Evolutionary conservation across 2,329 filamentous ascomycete species (phyloP).

Genomic region (Penicillium sp.): DNA sequence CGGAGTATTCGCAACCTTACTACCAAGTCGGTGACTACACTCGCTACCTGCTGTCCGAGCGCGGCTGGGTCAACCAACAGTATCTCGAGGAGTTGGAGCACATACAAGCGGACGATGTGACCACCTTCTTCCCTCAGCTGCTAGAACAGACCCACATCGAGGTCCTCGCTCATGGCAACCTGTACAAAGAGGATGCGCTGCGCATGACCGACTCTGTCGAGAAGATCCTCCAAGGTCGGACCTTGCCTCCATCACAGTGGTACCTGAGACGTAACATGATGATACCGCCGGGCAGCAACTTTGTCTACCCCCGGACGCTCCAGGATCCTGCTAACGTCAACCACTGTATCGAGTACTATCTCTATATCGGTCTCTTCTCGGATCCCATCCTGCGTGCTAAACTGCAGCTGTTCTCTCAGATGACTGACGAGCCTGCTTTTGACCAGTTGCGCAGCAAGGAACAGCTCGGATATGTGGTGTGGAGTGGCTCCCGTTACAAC

Average conservation of each 20-base stretch:
- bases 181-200: slow-evolving; percentile 89
- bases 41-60: slow-evolving; percentile 71
- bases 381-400: slow-evolving; percentile 69
- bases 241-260: slow-evolving; percentile 73
- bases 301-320: slow-evolving; percentile 71
- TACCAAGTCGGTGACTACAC: slow-evolving; percentile 80
- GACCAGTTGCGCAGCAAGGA: slow-evolving; percentile 95
- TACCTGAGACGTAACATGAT: slow-evolving; percentile 70
- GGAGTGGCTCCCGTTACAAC: slow-evolving; percentile 67
- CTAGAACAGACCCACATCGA: slow-evolving; percentile 83
- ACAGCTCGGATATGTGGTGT: slow-evolving; percentile 94
- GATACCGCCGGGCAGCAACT: slow-evolving; percentile 74
- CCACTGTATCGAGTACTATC: slow-evolving; percentile 73
- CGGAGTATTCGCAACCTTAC: slow-evolving; percentile 82
- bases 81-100: slow-evolving; percentile 68
- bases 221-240: slow-evolving; percentile 66
- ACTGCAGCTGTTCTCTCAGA: slow-evolving; percentile 75
- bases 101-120: slow-evolving; percentile 68
- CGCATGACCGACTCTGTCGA: slow-evolving; percentile 79
- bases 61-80: slow-evolving; percentile 73
- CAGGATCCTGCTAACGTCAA: slow-evolving; percentile 87
- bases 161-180: slow-evolving; percentile 80
- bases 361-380: slow-evolving; percentile 63
- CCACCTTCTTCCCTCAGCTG: slow-evolving; percentile 71
- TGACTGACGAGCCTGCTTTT: slow-evolving; percentile 88